Conservation (phyloP, 2,329 filamentous ascomycete species). For the Ceratocystis destructans region DNA sequence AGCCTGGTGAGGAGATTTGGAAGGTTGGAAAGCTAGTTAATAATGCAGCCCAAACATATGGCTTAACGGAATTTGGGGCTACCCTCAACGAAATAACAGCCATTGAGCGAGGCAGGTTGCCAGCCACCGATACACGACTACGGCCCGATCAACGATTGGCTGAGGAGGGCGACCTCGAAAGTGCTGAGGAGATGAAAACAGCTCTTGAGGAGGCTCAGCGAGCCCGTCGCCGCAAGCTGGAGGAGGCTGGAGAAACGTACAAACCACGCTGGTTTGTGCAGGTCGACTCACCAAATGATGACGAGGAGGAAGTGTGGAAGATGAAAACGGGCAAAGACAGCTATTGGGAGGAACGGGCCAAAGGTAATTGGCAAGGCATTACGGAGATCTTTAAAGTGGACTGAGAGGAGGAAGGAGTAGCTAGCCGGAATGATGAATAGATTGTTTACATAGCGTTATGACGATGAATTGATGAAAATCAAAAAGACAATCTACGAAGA, state of each 20-base stretch:
- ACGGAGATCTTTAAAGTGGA: constrained; percentile 36
- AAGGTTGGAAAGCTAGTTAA: constrained; percentile 62
- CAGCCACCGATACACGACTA: constrained; percentile 69
- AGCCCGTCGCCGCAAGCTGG: constrained; percentile 56
- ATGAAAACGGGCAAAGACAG: constrained; percentile 69
- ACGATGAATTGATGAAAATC: constrained; percentile 1
- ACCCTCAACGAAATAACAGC: constrained; percentile 74
- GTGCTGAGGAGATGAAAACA: constrained; percentile 71
- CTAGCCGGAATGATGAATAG: neutral
- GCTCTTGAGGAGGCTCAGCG: constrained; percentile 77
- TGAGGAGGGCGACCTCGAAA: constrained; percentile 69
- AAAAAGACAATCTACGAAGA: neutral
- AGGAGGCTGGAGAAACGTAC: constrained; percentile 59
- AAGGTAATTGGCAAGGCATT: constrained; percentile 49
- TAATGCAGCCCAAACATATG: constrained; percentile 67
- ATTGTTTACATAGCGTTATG: constrained; percentile 3
- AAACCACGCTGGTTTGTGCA: constrained; percentile 73
- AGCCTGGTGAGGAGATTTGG: constrained; percentile 59
- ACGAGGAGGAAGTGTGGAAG: constrained; percentile 58
- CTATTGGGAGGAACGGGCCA: constrained; percentile 80
- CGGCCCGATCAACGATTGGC: constrained; percentile 77
- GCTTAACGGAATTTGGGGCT: constrained; percentile 76
- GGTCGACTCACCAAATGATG: constrained; percentile 38
- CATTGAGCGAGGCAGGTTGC: constrained; percentile 59
- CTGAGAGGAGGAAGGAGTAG: neutral